Base-by-base conservation (phyloP, 2,329 filamentous ascomycete genomes). In the Sclerotinia nivalis region DNA sequence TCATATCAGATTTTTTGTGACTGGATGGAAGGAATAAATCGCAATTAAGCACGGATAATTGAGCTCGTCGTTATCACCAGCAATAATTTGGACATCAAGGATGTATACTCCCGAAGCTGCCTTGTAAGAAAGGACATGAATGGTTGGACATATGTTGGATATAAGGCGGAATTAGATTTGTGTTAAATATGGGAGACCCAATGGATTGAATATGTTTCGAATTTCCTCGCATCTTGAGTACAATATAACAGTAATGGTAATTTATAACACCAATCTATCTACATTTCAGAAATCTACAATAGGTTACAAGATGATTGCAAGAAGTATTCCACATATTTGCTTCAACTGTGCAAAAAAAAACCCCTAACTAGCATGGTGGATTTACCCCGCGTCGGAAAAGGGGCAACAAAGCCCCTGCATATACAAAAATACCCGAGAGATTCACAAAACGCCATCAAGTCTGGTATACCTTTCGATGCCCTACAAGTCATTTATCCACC, bases 321-420 rank as follows among this genome's bases (percentile, higher is more conserved):
- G 40, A 43, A 43, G 13, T 1, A 43, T 43, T 43, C 40, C 40
- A 15, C 4, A 15, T 43, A 15, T 43, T 43, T 43, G 37, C 37
- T 40, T 12, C 37, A 40, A 40, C 37, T 40, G 40, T 43, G 40
- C 40, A 4, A 43, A 43, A 22, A 47, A 49, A n/a, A n/a, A n/a
- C n/a, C 40, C 40, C 15, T 15, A 43, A 43, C 40, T 43, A 18
- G 40, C 40, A 43, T 43, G 15, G 15, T 43, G 40, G 40, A 43
- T 43, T 43, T 49, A 62, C 43, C 59, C 59, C 49, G 37, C 64
- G 20, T 66, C 50, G 37, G 64, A n/a, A 40, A 49, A 56, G 50
- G 28, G 31, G n/a, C 47, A 25, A 22, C 31, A 49, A 55, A 66
- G 25, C 20, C 50, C 64, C 50, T 58, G 37, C 25, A 66, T 45